These are phyloP conservation scores for Perkinsus olseni DNA, from an alignment of 169 alveolate genomes.

Conservation along the genomic window DNA sequence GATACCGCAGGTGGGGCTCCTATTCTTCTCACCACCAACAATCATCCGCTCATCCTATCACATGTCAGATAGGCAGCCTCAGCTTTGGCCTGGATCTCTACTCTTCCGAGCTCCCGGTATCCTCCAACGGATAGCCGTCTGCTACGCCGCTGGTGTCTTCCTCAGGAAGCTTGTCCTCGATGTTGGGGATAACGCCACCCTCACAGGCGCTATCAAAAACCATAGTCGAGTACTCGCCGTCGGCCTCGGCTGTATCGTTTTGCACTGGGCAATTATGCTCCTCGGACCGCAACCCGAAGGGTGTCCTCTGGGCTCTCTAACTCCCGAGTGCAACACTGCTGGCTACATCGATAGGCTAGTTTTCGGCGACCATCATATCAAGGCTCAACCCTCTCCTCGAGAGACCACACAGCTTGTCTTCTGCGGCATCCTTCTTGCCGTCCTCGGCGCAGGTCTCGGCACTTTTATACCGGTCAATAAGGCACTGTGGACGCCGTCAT, in stretches of 20 bases:
- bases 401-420: not conserved
- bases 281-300: not conserved
- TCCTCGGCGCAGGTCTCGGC: not conserved
- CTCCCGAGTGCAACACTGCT: not conserved
- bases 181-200: not conserved
- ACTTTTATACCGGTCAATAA: not conserved
- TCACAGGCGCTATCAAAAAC: not conserved
- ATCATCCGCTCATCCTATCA: not conserved
- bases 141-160: not conserved
- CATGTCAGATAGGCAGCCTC: not conserved
- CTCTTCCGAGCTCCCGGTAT: not conserved
- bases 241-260: not conserved
- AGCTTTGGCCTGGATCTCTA: not conserved
- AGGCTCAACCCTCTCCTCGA: not conserved
- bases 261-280: not conserved
- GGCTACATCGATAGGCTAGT: not conserved
- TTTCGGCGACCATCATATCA: not conserved
- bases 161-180: not conserved
- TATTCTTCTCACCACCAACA: not conserved
- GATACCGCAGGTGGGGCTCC: not conserved
- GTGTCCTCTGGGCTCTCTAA: not conserved
- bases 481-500: not conserved
- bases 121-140: not conserved
- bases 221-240: not conserved
- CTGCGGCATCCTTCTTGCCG: not conserved